A percentile compares a stretch with the other conserved stretches of the same genome.
Conservation (phyloP, 306 rosid genomes). For the Castanea sativa region DNA sequence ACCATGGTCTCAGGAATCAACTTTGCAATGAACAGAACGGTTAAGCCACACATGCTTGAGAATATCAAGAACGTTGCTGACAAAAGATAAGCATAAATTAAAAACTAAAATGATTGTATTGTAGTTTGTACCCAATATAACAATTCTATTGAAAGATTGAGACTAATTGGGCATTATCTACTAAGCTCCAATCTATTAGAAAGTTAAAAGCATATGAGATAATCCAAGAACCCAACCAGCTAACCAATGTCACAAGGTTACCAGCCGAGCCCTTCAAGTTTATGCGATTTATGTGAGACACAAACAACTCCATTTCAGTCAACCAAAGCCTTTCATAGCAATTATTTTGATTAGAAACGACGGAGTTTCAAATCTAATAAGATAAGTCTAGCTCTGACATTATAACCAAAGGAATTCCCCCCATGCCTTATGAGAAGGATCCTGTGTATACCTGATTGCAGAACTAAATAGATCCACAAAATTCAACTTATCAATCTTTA, state of each 20-base stretch:
- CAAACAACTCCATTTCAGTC: slow-evolving; percentile 1
- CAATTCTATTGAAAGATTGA: no score
- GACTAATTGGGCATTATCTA: no score
- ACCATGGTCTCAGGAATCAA: slow-evolving; percentile 40
- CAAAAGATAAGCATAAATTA: not conserved
- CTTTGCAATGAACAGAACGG: slow-evolving; percentile 27
- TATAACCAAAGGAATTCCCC: slow-evolving; percentile 91
- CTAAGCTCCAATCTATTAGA: no score
- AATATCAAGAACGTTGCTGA: slow-evolving; percentile 35
- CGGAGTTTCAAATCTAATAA: not conserved
- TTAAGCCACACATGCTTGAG: slow-evolving; percentile 11
- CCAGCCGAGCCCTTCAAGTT: slow-evolving; percentile 83
- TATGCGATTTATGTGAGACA: slow-evolving; percentile 69
- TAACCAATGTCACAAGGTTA: slow-evolving; percentile 52
- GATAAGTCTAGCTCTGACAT: slow-evolving; percentile 72
- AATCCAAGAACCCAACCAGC: no score
- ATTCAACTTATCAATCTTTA: not conserved
- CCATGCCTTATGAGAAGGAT: slow-evolving; percentile 73
- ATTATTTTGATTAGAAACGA: not conserved
- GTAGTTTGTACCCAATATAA: not conserved
- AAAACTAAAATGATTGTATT: no score
- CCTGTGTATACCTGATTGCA: slow-evolving; percentile 16
- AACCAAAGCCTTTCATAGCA: not conserved
- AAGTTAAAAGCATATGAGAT: no score
- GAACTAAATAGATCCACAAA: not conserved